These are phyloP conservation scores for Bruguiera parviflora DNA, from an alignment of 345 rosid species.

Conservation along the genomic window DNA sequence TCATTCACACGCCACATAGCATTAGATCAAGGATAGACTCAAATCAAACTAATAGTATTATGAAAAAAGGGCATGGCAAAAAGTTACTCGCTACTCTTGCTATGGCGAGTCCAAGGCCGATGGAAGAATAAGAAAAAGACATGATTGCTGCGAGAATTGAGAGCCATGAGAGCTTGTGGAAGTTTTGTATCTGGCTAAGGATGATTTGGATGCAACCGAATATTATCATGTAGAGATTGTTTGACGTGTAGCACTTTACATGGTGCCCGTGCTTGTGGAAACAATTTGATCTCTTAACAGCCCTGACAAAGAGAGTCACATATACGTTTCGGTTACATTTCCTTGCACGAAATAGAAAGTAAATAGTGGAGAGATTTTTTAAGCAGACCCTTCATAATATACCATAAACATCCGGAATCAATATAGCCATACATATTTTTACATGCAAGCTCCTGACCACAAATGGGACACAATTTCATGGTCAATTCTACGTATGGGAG, in stretches of 20 bases:
- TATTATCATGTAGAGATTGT: constrained; percentile 58
- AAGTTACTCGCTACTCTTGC: constrained; percentile 45
- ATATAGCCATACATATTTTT: too few relatives aligned
- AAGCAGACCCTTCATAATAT: too few relatives aligned
- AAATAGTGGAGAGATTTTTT: too few relatives aligned
- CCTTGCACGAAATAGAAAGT: too few relatives aligned
- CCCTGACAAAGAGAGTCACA: constrained; percentile 35
- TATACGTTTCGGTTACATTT: too few relatives aligned
- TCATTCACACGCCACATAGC: not conserved
- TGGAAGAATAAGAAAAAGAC: constrained; percentile 76
- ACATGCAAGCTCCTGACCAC: too few relatives aligned
- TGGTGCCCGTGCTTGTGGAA: constrained; percentile 66
- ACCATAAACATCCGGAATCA: too few relatives aligned
- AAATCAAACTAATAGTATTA: not conserved
- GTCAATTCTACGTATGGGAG: too few relatives aligned
- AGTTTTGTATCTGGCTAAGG: constrained; percentile 82
- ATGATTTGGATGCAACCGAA: constrained; percentile 67
- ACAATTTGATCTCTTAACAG: constrained; percentile 72
- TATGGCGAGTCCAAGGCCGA: constrained; percentile 74
- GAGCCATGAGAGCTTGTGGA: constrained; percentile 85
- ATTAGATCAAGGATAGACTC: too few relatives aligned
- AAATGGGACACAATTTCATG: too few relatives aligned
- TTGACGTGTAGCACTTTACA: constrained; percentile 49
- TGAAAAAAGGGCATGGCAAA: not conserved
- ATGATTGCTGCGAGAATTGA: constrained; percentile 77